phyloP scores from a whole-genome alignment of 2,329 filamentous ascomycete genomes.

The Xylariaceae sp. region DNA sequence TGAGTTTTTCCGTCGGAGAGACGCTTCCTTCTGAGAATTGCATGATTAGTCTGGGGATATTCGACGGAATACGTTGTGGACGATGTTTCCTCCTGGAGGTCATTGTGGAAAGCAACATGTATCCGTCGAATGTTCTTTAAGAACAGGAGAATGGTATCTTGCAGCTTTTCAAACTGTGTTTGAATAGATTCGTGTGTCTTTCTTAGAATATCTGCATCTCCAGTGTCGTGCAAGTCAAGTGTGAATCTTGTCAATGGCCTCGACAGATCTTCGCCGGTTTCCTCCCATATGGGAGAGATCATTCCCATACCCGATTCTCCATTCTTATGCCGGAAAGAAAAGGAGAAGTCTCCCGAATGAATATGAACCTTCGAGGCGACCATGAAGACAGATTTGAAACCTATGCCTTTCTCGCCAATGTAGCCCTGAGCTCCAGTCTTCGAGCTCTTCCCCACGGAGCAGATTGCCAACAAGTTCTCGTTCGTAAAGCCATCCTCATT shows the following conservation, averaged over 20 bases:
- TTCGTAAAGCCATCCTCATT: slow-evolving; percentile 45
- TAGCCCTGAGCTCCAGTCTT: slow-evolving; percentile 38
- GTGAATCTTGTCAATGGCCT: slow-evolving; percentile 32
- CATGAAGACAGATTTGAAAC: slow-evolving; percentile 49
- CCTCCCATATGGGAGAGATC: slow-evolving; percentile 41
- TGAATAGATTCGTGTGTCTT: slow-evolving; percentile 19
- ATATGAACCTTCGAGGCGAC: slow-evolving; percentile 40
- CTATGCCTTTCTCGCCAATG: slow-evolving; percentile 48
- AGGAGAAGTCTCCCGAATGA: slow-evolving; percentile 39
- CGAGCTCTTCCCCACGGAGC: slow-evolving; percentile 40
- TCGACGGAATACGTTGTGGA: slow-evolving; percentile 11
- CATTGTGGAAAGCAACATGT: slow-evolving; percentile 25
- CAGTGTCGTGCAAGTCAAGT: slow-evolving; percentile 29
- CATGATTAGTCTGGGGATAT: slow-evolving; percentile 1
- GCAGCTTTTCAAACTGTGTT: slow-evolving; percentile 33
- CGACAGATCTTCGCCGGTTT: slow-evolving; percentile 11
- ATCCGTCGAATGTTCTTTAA: slow-evolving; percentile 34
- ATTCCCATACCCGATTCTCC: slow-evolving; percentile 46
- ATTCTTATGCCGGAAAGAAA: slow-evolving; percentile 35
- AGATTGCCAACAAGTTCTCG: slow-evolving; percentile 41
- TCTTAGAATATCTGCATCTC: slow-evolving; percentile 8
- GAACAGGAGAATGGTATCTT: slow-evolving; percentile 38
- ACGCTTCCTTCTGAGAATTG: slow-evolving; percentile 2
- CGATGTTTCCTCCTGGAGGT: slow-evolving; percentile 6
- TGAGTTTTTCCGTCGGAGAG: background rate